Conservation (phyloP, 495 filamentous ascomycete species). For the Hypoxylon fuscum region DNA sequence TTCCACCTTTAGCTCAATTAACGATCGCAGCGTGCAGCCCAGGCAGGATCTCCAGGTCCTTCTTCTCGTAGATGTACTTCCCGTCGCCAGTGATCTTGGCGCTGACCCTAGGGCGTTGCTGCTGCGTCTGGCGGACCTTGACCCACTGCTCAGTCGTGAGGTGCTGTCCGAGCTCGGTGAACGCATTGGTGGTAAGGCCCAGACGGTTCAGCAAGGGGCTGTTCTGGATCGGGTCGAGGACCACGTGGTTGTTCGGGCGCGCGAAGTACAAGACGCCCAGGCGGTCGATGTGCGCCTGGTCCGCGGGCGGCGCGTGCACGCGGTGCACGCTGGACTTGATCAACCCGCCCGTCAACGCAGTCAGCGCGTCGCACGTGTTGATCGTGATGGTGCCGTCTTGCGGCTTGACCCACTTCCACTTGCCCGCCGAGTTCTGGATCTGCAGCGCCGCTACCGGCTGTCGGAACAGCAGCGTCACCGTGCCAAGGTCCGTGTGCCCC, state of each 20-base stretch:
- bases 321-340: conserved; percentile 63
- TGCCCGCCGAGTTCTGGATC: conserved; percentile 52
- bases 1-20: conserved; percentile 43
- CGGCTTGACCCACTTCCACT: conserved; percentile 61
- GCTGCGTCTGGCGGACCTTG: conserved; percentile 46
- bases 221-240: conserved; percentile 55
- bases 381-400: conserved; percentile 62
- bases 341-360: conserved; percentile 57
- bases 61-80: conserved; percentile 45
- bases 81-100: conserved; percentile 52
- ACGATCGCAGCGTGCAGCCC: conserved; percentile 56
- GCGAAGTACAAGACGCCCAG: conserved; percentile 61
- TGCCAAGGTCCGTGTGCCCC: conserved; percentile 66
- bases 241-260: conserved; percentile 53
- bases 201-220: conserved; percentile 55
- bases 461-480: conserved; percentile 63
- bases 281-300: conserved; percentile 62
- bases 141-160: conserved; percentile 51
- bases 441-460: conserved; percentile 63
- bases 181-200: conserved; percentile 47
- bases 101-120: conserved; percentile 55
- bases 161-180: conserved; percentile 44
- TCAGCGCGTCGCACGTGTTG: conserved; percentile 62
- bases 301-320: conserved; percentile 58
- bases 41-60: conserved; percentile 59